A percentile compares a stretch with the other conserved stretches of the same genome.
Evolutionary conservation across 768 basidiomycete genomes (phyloP).

Genomic region (Dendrothele bispora): DNA sequence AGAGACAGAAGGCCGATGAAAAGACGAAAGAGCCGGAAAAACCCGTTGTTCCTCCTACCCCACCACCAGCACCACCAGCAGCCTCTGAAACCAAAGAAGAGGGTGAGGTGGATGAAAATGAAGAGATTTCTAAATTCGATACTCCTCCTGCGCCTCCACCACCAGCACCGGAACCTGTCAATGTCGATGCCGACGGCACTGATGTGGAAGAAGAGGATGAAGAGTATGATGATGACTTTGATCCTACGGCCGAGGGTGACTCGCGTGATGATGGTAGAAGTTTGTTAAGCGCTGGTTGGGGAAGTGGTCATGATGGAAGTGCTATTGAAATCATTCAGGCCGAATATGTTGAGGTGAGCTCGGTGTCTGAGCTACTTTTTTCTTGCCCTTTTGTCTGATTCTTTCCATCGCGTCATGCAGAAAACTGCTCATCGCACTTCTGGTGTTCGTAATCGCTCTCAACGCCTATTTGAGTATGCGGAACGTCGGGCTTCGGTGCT

Average conservation of each 20-base stretch:
- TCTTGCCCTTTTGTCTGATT: background rate
- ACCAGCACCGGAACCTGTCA: conserved; percentile 8
- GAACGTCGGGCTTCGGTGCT: conserved; percentile 7
- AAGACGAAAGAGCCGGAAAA: background rate
- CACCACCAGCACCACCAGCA: background rate
- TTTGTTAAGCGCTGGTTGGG: conserved; percentile 72
- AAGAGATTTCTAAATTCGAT: no score
- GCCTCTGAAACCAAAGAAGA: conserved; percentile 3
- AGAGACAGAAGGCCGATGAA: background rate
- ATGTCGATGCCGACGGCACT: background rate
- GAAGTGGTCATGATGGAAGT: conserved; percentile 76
- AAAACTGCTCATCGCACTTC: background rate
- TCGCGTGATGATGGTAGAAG: conserved; percentile 58
- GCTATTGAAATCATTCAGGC: conserved; percentile 70
- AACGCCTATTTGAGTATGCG: conserved; percentile 7
- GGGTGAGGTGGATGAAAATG: conserved; percentile 4
- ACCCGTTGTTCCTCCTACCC: no score
- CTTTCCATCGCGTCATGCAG: background rate
- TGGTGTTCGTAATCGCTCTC: conserved; percentile 5
- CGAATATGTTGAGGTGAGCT: conserved; percentile 61
- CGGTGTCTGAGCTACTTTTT: conserved; percentile 1
- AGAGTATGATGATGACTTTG: background rate
- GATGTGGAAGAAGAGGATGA: background rate
- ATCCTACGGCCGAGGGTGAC: background rate
- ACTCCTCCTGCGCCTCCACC: no score